Base-by-base conservation (phyloP, 768 basidiomycete genomes). In the Collybia mongolica region DNA sequence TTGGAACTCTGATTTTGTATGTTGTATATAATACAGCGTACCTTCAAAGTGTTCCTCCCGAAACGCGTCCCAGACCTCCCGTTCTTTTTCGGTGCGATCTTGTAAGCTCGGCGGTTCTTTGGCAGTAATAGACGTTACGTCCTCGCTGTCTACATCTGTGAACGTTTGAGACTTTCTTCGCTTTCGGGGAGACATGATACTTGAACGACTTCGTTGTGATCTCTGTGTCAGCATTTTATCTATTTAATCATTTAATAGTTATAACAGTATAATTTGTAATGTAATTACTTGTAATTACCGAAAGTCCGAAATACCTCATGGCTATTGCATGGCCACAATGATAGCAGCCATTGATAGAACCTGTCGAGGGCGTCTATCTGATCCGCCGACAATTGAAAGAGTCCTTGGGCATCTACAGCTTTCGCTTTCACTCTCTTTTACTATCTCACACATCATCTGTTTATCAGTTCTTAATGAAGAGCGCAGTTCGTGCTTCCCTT, bases 21-120 rank as follows among this genome's bases (percentile, higher is more conserved):
- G 32, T 9, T 29, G 5, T 24, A 9, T 14, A 42, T 28, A 26
- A 15, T 26, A 26, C 24, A 39, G 54, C 74, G 43, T 38, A 86
- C 90, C 80, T 78, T 91, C 90, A 63, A 82, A 83, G 57, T 90
- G 82, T 52, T 92, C 87, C 59, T 92, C 90, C 60, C 81, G 80
- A 62, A 92, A 79, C 35, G 81, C 71, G 40, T 88, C 84, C 87
- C 88, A 89, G 32, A 88, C 74, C 26, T 82, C 82, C 51, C 71
- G 75, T 56, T 86, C 86, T 62, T 78, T 82, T 58, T 79, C 74
- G 19, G 56, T 61, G 39, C 32, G 14, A 32, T 9, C 32, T 32
- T 11, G 32, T 5, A 14, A 14, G 11, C 11, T 9, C 3, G 11
- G 11, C 11, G 11, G 3, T 12, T 32, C 32, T 32, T 32, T 9